Evolutionary conservation across 176 grass and related monocot species (phyloP).

Genomic region (Coix lacrymajobi): DNA sequence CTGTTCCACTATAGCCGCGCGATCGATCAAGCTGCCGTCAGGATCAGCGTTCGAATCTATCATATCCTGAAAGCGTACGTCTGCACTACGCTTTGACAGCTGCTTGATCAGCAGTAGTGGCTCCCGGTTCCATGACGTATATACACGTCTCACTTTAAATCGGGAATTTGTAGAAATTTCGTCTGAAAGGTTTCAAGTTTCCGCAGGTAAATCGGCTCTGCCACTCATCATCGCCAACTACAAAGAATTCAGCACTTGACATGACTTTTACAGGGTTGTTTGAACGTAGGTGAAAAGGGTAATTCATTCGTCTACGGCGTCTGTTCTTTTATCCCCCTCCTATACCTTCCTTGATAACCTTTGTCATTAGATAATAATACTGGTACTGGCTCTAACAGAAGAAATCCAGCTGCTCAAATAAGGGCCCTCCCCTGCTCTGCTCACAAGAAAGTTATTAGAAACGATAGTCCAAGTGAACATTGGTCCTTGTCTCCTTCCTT

Average conservation of each 20-base stretch:
- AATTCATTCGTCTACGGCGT: neutral
- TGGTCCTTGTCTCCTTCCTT: slow-evolving; percentile 5
- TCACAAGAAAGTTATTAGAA: neutral
- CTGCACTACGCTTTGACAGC: neutral
- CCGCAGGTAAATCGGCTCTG: neutral
- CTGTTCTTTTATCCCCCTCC: neutral
- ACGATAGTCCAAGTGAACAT: neutral
- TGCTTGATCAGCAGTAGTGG: neutral
- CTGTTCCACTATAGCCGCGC: neutral
- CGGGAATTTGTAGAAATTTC: neutral
- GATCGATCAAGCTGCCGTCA: neutral
- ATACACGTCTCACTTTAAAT: neutral
- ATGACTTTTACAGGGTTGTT: neutral
- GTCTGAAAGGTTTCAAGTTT: neutral
- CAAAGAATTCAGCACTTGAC: neutral
- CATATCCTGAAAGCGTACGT: neutral
- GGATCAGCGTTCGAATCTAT: neutral
- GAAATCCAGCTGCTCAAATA: neutral
- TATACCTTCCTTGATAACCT: neutral
- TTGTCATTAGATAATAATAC: neutral
- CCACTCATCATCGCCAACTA: too few relatives aligned
- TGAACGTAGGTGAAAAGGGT: neutral
- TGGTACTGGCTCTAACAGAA: neutral
- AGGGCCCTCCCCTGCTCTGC: too few relatives aligned
- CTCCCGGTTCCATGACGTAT: neutral